phyloP scores from a whole-genome alignment of 805 yeast genomes.

The Grigorovia jiainica region DNA sequence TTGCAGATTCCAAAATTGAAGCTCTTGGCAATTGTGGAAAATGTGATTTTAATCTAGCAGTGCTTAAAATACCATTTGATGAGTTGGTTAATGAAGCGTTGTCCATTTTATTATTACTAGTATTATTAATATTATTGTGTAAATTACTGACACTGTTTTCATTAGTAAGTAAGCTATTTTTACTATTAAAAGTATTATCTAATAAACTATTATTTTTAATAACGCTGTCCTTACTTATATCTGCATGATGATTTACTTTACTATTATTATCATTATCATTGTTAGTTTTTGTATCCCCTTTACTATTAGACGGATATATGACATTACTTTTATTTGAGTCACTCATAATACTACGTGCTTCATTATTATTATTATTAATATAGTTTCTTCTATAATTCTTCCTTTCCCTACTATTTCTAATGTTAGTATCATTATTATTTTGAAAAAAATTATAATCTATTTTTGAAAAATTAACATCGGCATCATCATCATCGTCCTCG shows the following conservation, averaged over 20 bases:
- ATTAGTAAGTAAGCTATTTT: neutral
- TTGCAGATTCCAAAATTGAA: conserved; percentile 5
- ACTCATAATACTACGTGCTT: conserved; percentile 1
- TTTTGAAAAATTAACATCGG: conserved; percentile 9
- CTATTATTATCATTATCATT: neutral
- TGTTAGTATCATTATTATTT: neutral
- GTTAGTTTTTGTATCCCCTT: too few species aligned
- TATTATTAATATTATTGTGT: neutral
- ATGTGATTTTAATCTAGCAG: conserved; percentile 10
- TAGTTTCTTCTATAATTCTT: neutral
- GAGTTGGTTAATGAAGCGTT: neutral
- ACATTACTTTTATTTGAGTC: neutral
- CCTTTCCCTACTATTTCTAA: neutral
- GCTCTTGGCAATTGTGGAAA: conserved; percentile 8
- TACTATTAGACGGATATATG: too few species aligned
- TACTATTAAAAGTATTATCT: neutral
- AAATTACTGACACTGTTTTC: neutral
- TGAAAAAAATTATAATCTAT: conserved; percentile 19
- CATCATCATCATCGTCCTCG: conserved; percentile 26
- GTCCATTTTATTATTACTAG: neutral
- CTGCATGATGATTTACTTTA: neutral
- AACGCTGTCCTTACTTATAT: neutral
- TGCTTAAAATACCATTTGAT: conserved; percentile 1
- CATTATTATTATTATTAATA: neutral
- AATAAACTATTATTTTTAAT: neutral